These are phyloP conservation scores for Monosporascus sp. DNA, from an alignment of 2,329 filamentous ascomycete genomes.

Conservation along the genomic window DNA sequence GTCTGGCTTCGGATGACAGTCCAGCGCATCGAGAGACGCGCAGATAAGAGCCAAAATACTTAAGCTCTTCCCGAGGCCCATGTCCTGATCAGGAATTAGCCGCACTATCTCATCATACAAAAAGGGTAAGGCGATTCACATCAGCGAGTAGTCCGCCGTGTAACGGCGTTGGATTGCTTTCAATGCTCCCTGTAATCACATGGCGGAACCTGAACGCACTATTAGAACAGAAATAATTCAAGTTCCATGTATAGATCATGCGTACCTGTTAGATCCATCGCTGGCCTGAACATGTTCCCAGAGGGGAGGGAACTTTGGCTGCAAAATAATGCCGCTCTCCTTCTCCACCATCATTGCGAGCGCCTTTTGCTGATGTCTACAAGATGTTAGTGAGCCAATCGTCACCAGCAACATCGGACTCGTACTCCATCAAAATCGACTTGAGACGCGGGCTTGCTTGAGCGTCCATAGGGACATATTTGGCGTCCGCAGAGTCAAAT, in stretches of 20 bases:
- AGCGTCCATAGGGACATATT: too few species aligned
- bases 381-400: too few species aligned
- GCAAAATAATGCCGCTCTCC: constrained; percentile 14
- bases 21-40: constrained; percentile 13
- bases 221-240: neutral
- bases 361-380: constrained; percentile 22
- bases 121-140: constrained; percentile 9
- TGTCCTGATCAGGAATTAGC: constrained; percentile 19
- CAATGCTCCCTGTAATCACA: constrained; percentile 3
- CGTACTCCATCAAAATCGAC: too few species aligned
- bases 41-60: constrained; percentile 23
- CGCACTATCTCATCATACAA: neutral
- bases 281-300: constrained; percentile 8
- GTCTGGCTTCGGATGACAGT: neutral
- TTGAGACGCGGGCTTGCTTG: too few species aligned
- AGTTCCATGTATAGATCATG: too few species aligned
- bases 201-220: neutral
- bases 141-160: constrained; percentile 28
- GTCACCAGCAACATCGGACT: too few species aligned
- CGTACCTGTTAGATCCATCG: neutral
- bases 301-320: constrained; percentile 17
- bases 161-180: constrained; percentile 4
- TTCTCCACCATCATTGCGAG: constrained; percentile 27
- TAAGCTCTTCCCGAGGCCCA: constrained; percentile 31
- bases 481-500: too few species aligned